Conservation (phyloP, 257 asterid species). For the Solanum okadae region DNA sequence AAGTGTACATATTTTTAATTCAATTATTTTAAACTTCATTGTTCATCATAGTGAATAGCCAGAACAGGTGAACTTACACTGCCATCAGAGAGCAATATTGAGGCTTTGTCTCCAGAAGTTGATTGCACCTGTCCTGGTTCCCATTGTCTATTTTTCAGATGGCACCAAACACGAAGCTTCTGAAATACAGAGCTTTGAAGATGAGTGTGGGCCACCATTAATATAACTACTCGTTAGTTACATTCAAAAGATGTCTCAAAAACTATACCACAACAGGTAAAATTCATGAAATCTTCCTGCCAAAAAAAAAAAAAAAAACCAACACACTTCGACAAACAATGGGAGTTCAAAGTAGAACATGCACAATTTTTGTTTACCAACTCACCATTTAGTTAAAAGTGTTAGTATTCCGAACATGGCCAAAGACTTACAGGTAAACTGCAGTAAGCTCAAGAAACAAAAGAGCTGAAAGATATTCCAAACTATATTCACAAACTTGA, state of each 20-base stretch:
- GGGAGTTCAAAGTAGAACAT: background rate
- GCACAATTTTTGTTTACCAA: background rate
- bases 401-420: background rate
- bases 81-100: conserved; percentile 54
- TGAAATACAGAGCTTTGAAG: conserved; percentile 23
- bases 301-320: background rate
- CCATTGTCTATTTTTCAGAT: conserved; percentile 46
- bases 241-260: background rate
- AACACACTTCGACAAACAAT: background rate
- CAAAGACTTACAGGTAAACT: background rate
- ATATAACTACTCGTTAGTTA: background rate
- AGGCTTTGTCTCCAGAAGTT: conserved; percentile 63
- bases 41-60: background rate
- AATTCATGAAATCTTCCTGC: background rate
- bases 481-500: background rate
- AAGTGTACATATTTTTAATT: no score
- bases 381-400: background rate
- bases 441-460: background rate
- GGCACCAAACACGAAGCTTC: conserved; percentile 81
- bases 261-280: background rate
- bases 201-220: conserved; percentile 3
- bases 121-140: conserved; percentile 68
- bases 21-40: background rate
- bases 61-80: conserved; percentile 46
- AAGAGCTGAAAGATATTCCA: background rate